phyloP scores from a whole-genome alignment of 257 asterid species.

The Paulownia fortunei region DNA sequence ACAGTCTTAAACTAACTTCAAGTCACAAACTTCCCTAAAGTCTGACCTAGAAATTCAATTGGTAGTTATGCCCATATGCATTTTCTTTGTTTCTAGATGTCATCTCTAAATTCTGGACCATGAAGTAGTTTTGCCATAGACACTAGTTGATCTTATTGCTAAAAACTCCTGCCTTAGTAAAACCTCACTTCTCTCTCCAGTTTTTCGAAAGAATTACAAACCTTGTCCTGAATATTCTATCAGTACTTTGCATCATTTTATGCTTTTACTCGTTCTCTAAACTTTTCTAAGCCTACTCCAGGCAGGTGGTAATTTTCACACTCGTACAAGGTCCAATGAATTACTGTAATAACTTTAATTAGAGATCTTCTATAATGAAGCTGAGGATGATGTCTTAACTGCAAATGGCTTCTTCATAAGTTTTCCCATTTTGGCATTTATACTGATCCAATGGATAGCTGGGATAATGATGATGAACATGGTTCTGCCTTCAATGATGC shows the following conservation, averaged over 20 bases:
- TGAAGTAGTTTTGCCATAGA: background rate
- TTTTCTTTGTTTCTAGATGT: background rate
- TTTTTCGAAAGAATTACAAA: background rate
- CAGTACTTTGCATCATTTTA: background rate
- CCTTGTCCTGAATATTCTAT: background rate
- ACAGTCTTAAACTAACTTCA: slow-evolving; percentile 12
- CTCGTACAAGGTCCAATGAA: background rate
- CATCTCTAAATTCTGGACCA: background rate
- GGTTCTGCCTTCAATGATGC: slow-evolving; percentile 17
- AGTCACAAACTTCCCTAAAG: background rate
- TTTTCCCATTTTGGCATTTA: background rate
- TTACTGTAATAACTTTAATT: background rate
- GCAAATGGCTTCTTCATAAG: background rate
- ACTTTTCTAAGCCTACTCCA: background rate
- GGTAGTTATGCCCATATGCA: background rate
- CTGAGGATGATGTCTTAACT: background rate
- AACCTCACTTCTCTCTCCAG: slow-evolving; percentile 1
- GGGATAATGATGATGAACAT: background rate
- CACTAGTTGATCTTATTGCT: slow-evolving; percentile 1
- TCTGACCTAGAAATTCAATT: background rate
- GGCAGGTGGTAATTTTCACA: background rate
- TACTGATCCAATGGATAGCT: background rate
- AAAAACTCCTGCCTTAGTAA: background rate
- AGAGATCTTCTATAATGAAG: background rate
- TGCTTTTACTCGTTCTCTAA: background rate